A percentile compares a stretch with the other conserved stretches of the same genome.
phyloP scores from a whole-genome alignment of 1,284 basidiomycete genomes.

The Puccinia coronata region DNA sequence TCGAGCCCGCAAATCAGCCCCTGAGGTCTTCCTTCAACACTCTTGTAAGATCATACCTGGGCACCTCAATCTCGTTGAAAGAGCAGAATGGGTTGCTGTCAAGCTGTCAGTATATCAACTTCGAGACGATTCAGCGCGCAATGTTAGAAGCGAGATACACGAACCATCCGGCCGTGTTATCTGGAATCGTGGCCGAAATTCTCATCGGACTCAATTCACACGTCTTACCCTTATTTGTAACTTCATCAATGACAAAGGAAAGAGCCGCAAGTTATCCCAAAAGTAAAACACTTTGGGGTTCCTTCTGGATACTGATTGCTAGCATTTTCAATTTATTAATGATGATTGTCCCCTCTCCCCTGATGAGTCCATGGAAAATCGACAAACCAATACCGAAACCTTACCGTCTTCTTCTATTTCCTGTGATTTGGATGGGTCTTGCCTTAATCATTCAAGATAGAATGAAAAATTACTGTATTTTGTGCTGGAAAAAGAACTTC shows the following conservation, averaged over 20 bases:
- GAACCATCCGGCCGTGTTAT: slow-evolving; percentile 43
- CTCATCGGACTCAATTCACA: slow-evolving; percentile 31
- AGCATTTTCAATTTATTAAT: slow-evolving; percentile 22
- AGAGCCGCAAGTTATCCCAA: not conserved
- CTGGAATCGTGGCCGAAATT: slow-evolving; percentile 31
- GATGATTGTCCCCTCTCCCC: slow-evolving; percentile 32
- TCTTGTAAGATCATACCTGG: slow-evolving; percentile 21
- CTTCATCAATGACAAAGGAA: not conserved
- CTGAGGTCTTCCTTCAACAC: slow-evolving; percentile 23
- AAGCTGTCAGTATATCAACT: slow-evolving; percentile 16
- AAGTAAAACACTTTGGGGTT: slow-evolving; percentile 28
- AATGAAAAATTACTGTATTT: slow-evolving; percentile 20
- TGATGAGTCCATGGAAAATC: slow-evolving; percentile 1
- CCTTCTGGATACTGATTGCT: slow-evolving; percentile 22
- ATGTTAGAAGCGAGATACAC: slow-evolving; percentile 38
- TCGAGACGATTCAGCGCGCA: slow-evolving; percentile 31
- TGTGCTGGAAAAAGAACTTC: slow-evolving; percentile 17
- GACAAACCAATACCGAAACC: not conserved
- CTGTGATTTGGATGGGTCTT: slow-evolving; percentile 14
- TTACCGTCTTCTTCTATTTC: slow-evolving; percentile 34
- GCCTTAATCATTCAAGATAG: slow-evolving; percentile 3
- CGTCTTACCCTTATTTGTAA: slow-evolving; percentile 28
- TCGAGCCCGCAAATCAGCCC: slow-evolving; percentile 30
- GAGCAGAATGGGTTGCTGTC: slow-evolving; percentile 25
- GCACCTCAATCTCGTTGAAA: not conserved